Conservation (phyloP, 768 basidiomycete species). For the Russula olivacea region DNA sequence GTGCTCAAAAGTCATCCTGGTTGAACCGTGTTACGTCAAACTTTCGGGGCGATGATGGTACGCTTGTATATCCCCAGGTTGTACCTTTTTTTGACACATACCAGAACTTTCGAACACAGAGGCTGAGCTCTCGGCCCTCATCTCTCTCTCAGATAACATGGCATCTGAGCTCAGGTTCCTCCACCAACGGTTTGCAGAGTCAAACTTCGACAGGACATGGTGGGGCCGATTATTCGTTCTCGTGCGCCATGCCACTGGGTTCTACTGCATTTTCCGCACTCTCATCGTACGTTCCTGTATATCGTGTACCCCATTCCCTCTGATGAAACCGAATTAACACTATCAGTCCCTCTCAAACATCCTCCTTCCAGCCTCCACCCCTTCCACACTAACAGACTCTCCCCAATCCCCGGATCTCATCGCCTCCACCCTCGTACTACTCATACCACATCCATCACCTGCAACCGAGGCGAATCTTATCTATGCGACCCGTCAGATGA, state of each 20-base stretch:
- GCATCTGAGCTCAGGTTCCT: conserved; percentile 9
- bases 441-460: conserved; percentile 29
- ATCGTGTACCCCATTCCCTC: neutral
- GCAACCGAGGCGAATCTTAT: conserved; percentile 32
- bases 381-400: conserved; percentile 25
- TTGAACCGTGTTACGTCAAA: conserved; percentile 44
- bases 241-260: conserved; percentile 15
- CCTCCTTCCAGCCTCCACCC: conserved; percentile 34
- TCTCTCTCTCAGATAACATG: conserved; percentile 24
- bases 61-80: neutral
- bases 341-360: conserved; percentile 48
- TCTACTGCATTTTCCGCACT: conserved; percentile 33
- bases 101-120: conserved; percentile 24
- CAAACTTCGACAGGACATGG: conserved; percentile 20
- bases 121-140: conserved; percentile 21
- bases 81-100: neutral
- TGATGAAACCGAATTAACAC: neutral
- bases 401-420: conserved; percentile 41
- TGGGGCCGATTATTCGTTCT: conserved; percentile 20
- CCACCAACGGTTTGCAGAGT: conserved; percentile 12
- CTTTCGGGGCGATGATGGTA: conserved; percentile 43
- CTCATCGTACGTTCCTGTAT: conserved; percentile 29
- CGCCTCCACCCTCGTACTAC: conserved; percentile 38
- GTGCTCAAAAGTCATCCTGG: conserved; percentile 34
- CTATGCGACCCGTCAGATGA: conserved; percentile 48